Base-by-base conservation (phyloP, 371 early-diverging fungal genomes). In the Mortierella polycephala region DNA sequence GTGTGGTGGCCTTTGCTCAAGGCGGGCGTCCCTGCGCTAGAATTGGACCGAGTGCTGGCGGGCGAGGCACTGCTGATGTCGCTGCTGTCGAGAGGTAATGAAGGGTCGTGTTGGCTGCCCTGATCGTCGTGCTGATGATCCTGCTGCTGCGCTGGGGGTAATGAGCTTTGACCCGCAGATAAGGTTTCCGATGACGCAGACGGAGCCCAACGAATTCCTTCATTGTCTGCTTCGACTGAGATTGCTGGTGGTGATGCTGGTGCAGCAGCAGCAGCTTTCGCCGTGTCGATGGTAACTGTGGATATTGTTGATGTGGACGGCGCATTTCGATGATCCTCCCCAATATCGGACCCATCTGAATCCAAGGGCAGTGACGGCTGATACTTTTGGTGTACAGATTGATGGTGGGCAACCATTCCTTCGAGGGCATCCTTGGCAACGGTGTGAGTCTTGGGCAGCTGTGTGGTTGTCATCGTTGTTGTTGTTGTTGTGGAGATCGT, bases 1-100 rank as follows among this genome's bases (percentile, higher is more conserved):
- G 79, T 52, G 52, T 72, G 71, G 61, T 56, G 68, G 40, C 56
- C 69, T 13, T 77, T 65, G 1, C 52, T 52, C 0, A 72, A 68
- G 58, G 46, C 53, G 30, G 79, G 66, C 0, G 68, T 77, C 14
- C 62, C 67, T 45, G 79, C 65, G 8, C 67, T 54, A 20, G 62
- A 18, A 51, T 53, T 66, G 14, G 75, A 70, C 13, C 49, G 50
- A 9, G 56, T 67, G 54, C 71, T 71, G 18, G 64, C 52, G 12
- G 64, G 45, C 4, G 76, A 76, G 5, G 57, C 18, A 37, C n/a
- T 58, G 21, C 59, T 51, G 23, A 18, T 20, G 42, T 45, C 40
- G 40, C 66, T 50, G 52, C n/a, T 42, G 41, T 41, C 12, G 21
- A 62, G 49, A 14, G 54, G 49, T 20, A 56, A 45, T 45, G 42